These are phyloP conservation scores for Seiridium cupressi DNA, from an alignment of 2,329 filamentous ascomycete species.

Conservation along the genomic window DNA sequence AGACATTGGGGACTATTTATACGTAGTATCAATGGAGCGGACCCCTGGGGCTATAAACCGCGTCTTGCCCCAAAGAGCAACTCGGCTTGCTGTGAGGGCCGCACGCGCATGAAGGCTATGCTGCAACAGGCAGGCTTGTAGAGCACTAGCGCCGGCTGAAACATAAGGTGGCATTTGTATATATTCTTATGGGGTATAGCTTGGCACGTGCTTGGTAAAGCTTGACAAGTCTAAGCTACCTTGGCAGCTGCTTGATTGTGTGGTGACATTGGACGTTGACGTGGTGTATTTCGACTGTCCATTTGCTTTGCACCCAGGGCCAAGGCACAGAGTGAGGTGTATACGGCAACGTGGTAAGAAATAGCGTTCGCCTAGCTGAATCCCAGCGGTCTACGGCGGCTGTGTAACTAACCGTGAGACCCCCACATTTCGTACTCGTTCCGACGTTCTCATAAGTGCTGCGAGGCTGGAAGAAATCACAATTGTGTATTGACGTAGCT, in stretches of 20 bases:
- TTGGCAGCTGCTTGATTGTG: not conserved
- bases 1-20: not conserved
- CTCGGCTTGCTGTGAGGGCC: not conserved
- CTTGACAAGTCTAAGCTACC: not conserved
- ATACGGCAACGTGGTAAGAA: not conserved
- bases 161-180: not conserved
- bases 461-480: too few relatives aligned
- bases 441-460: too few relatives aligned
- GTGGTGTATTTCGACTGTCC: too few relatives aligned
- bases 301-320: too few relatives aligned
- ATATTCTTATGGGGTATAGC: not conserved
- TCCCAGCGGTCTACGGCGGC: not conserved
- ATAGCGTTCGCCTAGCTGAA: not conserved
- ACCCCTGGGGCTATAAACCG: not conserved
- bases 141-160: constrained; percentile 1
- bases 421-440: too few relatives aligned
- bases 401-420: not conserved
- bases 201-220: constrained; percentile 1
- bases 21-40: constrained; percentile 4
- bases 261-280: not conserved
- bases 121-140: constrained; percentile 4
- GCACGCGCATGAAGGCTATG: not conserved
- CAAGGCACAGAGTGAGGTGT: not conserved
- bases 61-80: constrained; percentile 2
- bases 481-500: too few relatives aligned